Percentiles rank a stretch among this genome's conserved stretches.
Conservation (phyloP, 345 rosid species). For the Citrus cavaleriei region DNA sequence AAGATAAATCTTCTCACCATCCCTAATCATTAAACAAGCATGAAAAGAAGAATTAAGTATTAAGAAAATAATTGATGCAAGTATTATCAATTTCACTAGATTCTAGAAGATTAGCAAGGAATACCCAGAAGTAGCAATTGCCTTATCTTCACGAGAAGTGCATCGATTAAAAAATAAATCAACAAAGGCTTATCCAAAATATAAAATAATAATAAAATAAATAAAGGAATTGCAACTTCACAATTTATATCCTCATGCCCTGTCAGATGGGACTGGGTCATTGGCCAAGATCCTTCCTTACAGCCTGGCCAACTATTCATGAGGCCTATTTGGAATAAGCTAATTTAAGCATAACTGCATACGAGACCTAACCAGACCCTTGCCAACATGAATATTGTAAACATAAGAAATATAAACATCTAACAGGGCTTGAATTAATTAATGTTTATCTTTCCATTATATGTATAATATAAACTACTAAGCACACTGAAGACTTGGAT, state of each 20-base stretch:
- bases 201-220: no score
- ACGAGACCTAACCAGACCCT: neutral
- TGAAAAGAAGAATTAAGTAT: constrained; percentile 2
- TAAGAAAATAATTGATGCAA: neutral
- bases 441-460: neutral
- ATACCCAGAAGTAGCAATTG: neutral
- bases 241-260: neutral
- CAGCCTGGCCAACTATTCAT: neutral
- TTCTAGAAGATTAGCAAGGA: neutral
- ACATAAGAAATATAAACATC: neutral
- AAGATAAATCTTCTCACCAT: constrained; percentile 55
- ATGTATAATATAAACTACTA: neutral
- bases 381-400: neutral
- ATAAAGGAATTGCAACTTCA: neutral
- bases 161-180: neutral
- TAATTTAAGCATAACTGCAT: neutral
- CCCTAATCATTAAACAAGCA: constrained; percentile 33
- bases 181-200: neutral
- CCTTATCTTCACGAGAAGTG: neutral
- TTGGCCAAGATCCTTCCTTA: neutral
- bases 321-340: neutral
- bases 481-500: neutral
- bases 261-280: neutral
- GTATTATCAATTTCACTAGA: neutral
- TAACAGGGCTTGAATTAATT: neutral